Conservation (phyloP, 345 rosid species). For the Eucalyptus coolabah region DNA sequence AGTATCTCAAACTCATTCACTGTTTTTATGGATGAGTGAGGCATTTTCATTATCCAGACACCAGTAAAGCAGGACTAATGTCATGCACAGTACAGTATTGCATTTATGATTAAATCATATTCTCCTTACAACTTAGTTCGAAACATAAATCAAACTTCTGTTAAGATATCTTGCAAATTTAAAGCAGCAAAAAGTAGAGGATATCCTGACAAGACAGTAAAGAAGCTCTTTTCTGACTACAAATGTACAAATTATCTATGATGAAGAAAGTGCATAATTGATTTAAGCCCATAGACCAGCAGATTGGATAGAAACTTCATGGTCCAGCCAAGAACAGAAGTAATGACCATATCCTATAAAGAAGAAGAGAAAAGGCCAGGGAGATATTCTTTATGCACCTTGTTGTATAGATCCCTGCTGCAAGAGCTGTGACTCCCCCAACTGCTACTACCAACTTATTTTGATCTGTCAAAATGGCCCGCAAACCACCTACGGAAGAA, state of each 20-base stretch:
- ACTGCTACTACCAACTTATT: slow-evolving; percentile 91
- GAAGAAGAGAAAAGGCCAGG: not conserved
- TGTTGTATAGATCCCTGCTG: slow-evolving; percentile 95
- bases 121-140: not conserved
- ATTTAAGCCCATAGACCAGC: not conserved
- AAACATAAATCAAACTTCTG: not conserved
- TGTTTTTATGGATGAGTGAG: not conserved
- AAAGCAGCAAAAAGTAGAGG: not conserved
- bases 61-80: not conserved
- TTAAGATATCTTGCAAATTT: not conserved
- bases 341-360: not conserved
- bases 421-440: slow-evolving; percentile 96
- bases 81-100: not conserved
- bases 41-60: not conserved
- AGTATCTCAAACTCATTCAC: not conserved
- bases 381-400: slow-evolving; percentile 29
- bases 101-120: not conserved
- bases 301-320: not conserved
- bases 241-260: not conserved
- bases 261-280: not conserved
- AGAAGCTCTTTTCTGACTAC: not conserved
- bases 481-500: slow-evolving; percentile 61
- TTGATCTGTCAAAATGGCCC: slow-evolving; percentile 89
- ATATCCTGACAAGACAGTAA: not conserved
- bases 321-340: not conserved